Evolutionary conservation across 257 asterid genomes (phyloP), one percentile per base, ranked within the genome.

Genomic region (Solanum pimpinellifolium): DNA sequence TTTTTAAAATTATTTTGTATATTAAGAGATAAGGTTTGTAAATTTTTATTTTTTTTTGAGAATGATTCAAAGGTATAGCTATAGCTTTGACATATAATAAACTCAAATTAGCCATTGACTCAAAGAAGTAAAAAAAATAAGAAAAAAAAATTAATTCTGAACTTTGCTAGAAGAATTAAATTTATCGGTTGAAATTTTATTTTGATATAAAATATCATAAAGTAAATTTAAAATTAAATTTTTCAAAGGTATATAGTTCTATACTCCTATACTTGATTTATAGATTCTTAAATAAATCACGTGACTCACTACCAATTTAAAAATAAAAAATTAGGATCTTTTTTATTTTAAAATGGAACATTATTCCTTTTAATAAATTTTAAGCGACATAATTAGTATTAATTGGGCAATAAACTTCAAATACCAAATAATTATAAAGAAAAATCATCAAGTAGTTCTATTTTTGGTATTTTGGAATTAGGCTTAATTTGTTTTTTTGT

Each of bases 31-130:
- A 15, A 3, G 21, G 21, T 49, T 49, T 49, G 16, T 35, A 33
- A 1, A 0, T 49, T 5, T 49, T 15, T 5, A 1, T 1, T 49
- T 2, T 49, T 49, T 15, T 21, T 2, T 21, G 2, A 49, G 16
- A 2, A 1, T 49, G 60, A 49, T 49, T 49, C 60, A 15, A 49
- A 49, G 60, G 60, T 8, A 15, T 49, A 6, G 16, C 21, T 49
- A 49, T 15, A 49, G 60, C 20, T 15, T 49, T 49, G 21, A 49
- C 21, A 9, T 3, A 15, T 49, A 18, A 56, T 56, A 56, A 56
- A 56, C 1, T 56, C 11, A 56, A 56, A 56, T 18, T 56, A 56
- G 2, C 20, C 11, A 3, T 56, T 18, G 10, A 56, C 20, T 56
- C 21, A 56, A 56, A 56, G n/a, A 18, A 56, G 11, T 2, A 16